Evolutionary conservation across 1,284 basidiomycete genomes (phyloP), one percentile per base, ranked within the genome.

Genomic region (Cutaneotrichosporon sp.): DNA sequence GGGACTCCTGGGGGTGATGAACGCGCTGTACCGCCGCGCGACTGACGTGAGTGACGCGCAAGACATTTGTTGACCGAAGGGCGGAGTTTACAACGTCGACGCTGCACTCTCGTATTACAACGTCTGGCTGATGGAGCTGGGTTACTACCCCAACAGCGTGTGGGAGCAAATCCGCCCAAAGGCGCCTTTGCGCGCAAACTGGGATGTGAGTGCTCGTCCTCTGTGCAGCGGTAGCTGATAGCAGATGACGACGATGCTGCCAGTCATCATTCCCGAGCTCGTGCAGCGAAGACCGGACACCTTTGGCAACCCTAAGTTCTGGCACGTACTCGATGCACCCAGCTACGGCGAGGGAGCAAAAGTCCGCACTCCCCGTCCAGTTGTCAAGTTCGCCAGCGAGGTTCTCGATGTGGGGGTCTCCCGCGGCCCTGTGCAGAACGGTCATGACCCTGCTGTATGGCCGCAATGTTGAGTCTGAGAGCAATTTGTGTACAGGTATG

Each of bases 361-460:
- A 9, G 43, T 52, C 33, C 31, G 38, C n/a, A 44, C 46, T 9
- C 22, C 46, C 5, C 9, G 31, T 2, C 50, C 51, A 5, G 43
- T 57, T 2, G 47, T 57, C 8, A 17, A 27, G n/a, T 20, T 52
- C 5, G 31, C 39, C 12, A 26, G 22, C 1, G 16, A 49, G 4
- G 26, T n/a, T 7, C 26, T 50, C 11, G 38, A 31, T 9, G 29
- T 31, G 29, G 29, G 26, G 3, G 33, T 52, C 5, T 25, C 35
- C 7, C 31, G 43, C 1, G 50, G 46, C 5, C 37, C 51, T 3
- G 31, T 45, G 31, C 55, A 57, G 43, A 57, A 52, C 17, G 55
- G 55, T 10, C 26, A 47, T 24, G 51, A 57, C 26, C 35, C 50
- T 2, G 55, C 55, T 4, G 55, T 41, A 29, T 57, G 51, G 51